Base-by-base conservation (phyloP, 1,284 basidiomycete genomes). In the Cronartium ribicola region DNA sequence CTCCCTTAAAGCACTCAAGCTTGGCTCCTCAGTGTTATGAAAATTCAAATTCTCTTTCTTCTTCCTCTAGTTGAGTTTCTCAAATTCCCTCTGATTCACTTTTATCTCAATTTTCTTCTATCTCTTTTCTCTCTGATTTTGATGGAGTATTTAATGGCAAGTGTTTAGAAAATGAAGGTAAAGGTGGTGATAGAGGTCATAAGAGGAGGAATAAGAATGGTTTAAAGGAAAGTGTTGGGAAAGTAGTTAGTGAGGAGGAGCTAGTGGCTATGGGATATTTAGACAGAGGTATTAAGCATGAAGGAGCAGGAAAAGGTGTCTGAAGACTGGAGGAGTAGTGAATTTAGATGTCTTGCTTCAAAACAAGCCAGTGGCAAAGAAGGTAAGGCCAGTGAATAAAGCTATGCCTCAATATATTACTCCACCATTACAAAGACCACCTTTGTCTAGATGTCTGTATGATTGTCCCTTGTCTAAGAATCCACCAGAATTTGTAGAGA, bases 331-430 rank as follows among this genome's bases (percentile, higher is more conserved):
- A 46, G 44, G 17, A 46, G 44, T 8, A 17, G 44, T 46, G 44
- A 17, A 46, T 46, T 46, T 8, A 8, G 8, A 46, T 46, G 44
- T 46, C 17, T 46, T 60, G 57, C 57, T 8, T 8, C 57, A 60
- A 22, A 55, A 66, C 41, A 66, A 66, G 39, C 36, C 17, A 40
- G 51, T 43, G 41, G 59, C 67, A 5, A 61, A 36, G 59, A 69
- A 69, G 55, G 57, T 69, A 1, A 7, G 20, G 20, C 67, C 67
- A 2, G 11, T 20, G 8, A 69, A 69, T 36, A 41, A 20, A 41
- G 10, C 59, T 1, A 62, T 62, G 57, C 67, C 59, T 4, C 40
- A 69, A 20, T 11, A 69, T 4, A 17, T 62, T 11, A 69, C 60
- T 46, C 59, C 67, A 14, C 67, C 59, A 3, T 43, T 69, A 14